These are phyloP conservation scores for Vaccinium darrowii DNA, from an alignment of 148 eudicot genomes.

Conservation along the genomic window DNA sequence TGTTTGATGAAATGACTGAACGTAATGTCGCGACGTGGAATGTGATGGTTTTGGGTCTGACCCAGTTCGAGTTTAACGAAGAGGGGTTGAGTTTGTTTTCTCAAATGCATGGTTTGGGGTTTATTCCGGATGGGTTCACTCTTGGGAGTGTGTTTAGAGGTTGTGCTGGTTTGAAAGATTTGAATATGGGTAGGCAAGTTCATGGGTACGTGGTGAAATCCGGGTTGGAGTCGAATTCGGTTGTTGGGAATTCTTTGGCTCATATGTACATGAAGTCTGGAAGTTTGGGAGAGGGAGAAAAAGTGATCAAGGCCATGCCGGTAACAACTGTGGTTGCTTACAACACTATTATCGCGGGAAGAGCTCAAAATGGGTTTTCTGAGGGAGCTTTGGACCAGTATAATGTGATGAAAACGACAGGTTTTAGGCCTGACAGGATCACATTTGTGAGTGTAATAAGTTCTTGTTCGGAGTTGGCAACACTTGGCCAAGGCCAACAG, in stretches of 20 bases:
- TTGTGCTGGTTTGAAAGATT: conserved; percentile 73
- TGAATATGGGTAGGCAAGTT: conserved; percentile 52
- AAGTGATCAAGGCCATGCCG: conserved; percentile 55
- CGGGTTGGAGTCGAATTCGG: conserved; percentile 46
- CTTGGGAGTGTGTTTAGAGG: conserved; percentile 73
- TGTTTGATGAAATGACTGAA: conserved; percentile 68
- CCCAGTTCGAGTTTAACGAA: conserved; percentile 50
- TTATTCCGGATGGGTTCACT: conserved; percentile 62
- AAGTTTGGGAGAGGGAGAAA: conserved; percentile 57
- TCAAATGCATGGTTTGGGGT: conserved; percentile 55
- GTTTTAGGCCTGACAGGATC: conserved; percentile 66
- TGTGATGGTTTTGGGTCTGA: conserved; percentile 69
- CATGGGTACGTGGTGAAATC: conserved; percentile 55
- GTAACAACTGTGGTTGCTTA: conserved; percentile 47
- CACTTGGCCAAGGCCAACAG: conserved; percentile 85
- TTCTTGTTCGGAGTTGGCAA: conserved; percentile 75
- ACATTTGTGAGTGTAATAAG: conserved; percentile 74
- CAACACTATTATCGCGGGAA: conserved; percentile 78
- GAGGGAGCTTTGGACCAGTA: conserved; percentile 71
- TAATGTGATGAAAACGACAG: conserved; percentile 53
- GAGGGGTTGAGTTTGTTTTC: conserved; percentile 60
- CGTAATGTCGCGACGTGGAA: conserved; percentile 84
- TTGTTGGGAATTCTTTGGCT: conserved; percentile 72
- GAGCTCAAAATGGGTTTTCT: conserved; percentile 60
- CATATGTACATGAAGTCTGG: conserved; percentile 89